Conservation (phyloP, 2,329 filamentous ascomycete genomes). For the Exophiala oligosperma region DNA sequence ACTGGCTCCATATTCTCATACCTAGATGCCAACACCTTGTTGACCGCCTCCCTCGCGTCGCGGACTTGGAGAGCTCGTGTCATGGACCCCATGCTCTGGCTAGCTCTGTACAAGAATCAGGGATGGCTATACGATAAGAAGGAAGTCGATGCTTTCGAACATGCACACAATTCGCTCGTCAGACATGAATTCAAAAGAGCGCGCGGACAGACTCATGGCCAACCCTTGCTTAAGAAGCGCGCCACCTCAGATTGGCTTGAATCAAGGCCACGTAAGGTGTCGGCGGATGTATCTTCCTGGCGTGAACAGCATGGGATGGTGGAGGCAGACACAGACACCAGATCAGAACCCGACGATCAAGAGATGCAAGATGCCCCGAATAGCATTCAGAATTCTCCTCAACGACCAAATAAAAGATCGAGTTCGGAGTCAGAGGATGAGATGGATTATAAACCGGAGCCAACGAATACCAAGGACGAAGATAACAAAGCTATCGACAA, state of each 20-base stretch:
- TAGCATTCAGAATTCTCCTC: slow-evolving; percentile 22
- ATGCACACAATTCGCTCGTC: slow-evolving; percentile 33
- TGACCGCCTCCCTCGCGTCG: slow-evolving; percentile 77
- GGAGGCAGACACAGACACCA: slow-evolving; percentile 43
- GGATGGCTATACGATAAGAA: slow-evolving; percentile 75
- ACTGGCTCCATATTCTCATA: slow-evolving; percentile 86
- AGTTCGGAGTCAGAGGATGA: slow-evolving; percentile 27
- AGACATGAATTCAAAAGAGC: slow-evolving; percentile 45
- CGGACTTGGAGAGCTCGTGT: slow-evolving; percentile 79
- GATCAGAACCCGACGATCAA: slow-evolving; percentile 42
- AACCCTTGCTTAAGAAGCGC: slow-evolving; percentile 55
- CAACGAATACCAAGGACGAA: slow-evolving; percentile 1
- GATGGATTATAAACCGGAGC: slow-evolving; percentile 22
- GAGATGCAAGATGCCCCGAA: slow-evolving; percentile 42
- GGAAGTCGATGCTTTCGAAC: slow-evolving; percentile 69
- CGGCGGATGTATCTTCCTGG: slow-evolving; percentile 38
- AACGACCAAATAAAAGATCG: slow-evolving; percentile 26
- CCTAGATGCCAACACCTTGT: slow-evolving; percentile 76
- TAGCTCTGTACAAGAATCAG: slow-evolving; percentile 75
- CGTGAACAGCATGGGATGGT: slow-evolving; percentile 49
- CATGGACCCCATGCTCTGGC: slow-evolving; percentile 83
- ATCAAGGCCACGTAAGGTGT: slow-evolving; percentile 32
- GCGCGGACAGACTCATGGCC: slow-evolving; percentile 42
- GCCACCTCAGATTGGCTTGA: slow-evolving; percentile 47
- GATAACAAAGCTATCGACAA: not conserved